Evolutionary conservation across 129 eudicot species (phyloP).

Genomic region (carrot (Daucus carota)): DNA sequence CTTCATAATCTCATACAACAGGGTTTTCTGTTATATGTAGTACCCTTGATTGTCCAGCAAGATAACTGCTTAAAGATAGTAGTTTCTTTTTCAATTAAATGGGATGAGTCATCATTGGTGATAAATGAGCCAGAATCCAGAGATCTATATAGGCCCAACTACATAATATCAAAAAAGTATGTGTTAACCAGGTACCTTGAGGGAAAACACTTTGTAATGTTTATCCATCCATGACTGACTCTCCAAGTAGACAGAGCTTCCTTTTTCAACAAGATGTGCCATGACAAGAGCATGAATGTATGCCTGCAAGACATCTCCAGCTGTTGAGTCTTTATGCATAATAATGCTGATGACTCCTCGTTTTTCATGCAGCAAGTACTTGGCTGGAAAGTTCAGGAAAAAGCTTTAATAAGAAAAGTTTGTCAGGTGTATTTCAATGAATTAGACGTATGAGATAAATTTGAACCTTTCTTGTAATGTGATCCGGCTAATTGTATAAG

Average conservation of each 20-base stretch:
- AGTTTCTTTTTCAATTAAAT: too few relatives aligned
- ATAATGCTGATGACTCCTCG: constrained; percentile 48
- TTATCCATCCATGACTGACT: constrained; percentile 83
- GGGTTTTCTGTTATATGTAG: background rate
- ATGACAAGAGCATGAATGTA: constrained; percentile 87
- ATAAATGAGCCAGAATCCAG: constrained; percentile 2
- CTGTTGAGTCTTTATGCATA: constrained; percentile 72
- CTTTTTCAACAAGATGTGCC: constrained; percentile 43
- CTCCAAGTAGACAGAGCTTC: constrained; percentile 38
- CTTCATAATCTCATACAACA: background rate
- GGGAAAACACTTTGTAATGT: constrained; percentile 49
- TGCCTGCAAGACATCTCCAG: constrained; percentile 60
- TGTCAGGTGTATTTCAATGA: background rate
- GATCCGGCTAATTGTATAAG: constrained; percentile 53
- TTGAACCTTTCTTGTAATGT: constrained; percentile 58
- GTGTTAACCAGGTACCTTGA: constrained; percentile 42
- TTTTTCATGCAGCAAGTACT: constrained; percentile 55
- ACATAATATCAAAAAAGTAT: background rate
- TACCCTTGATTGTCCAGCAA: background rate
- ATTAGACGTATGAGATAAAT: constrained; percentile 6
- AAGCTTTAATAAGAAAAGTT: background rate
- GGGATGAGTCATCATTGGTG: background rate
- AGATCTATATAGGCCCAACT: background rate
- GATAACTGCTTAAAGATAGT: background rate
- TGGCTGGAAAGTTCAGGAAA: constrained; percentile 34